Percentiles rank a stretch among this genome's conserved stretches.
These are phyloP conservation scores for Pichia heedii DNA, from an alignment of 805 yeast species.

Conservation along the genomic window DNA sequence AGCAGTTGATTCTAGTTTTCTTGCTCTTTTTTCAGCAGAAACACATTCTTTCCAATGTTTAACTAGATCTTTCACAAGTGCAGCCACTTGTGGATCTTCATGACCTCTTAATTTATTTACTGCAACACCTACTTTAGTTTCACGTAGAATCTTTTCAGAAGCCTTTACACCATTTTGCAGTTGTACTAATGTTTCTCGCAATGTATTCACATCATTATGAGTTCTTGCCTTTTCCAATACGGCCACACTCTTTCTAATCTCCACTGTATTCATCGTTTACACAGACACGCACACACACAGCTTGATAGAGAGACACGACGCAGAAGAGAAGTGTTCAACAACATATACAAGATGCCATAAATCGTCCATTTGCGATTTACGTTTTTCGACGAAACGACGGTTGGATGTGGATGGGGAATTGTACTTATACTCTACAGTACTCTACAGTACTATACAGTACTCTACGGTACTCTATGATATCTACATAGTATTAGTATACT, in stretches of 20 bases:
- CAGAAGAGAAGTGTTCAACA: too few relatives aligned
- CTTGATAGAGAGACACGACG: too few relatives aligned
- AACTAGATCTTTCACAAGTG: constrained; percentile 74
- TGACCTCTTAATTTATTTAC: constrained; percentile 80
- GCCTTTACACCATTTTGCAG: constrained; percentile 71
- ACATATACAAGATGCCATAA: too few relatives aligned
- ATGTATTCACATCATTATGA: constrained; percentile 45
- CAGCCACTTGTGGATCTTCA: constrained; percentile 55
- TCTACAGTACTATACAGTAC: too few relatives aligned
- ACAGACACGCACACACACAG: not conserved
- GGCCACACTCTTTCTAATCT: constrained; percentile 58
- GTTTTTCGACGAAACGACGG: too few relatives aligned
- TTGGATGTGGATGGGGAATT: too few relatives aligned
- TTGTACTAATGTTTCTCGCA: constrained; percentile 54
- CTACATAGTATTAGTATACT: too few relatives aligned
- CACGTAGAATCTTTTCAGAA: constrained; percentile 76
- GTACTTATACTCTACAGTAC: too few relatives aligned
- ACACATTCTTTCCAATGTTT: constrained; percentile 87
- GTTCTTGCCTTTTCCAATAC: constrained; percentile 58
- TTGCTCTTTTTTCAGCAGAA: constrained; percentile 45
- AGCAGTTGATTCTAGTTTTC: not conserved
- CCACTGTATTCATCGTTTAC: constrained; percentile 61
- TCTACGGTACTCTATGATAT: too few relatives aligned
- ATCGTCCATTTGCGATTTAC: too few relatives aligned
- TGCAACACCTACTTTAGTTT: constrained; percentile 94